Evolutionary conservation across 2,329 filamentous ascomycete species (phyloP).

Genomic region (Coniella lustricola): DNA sequence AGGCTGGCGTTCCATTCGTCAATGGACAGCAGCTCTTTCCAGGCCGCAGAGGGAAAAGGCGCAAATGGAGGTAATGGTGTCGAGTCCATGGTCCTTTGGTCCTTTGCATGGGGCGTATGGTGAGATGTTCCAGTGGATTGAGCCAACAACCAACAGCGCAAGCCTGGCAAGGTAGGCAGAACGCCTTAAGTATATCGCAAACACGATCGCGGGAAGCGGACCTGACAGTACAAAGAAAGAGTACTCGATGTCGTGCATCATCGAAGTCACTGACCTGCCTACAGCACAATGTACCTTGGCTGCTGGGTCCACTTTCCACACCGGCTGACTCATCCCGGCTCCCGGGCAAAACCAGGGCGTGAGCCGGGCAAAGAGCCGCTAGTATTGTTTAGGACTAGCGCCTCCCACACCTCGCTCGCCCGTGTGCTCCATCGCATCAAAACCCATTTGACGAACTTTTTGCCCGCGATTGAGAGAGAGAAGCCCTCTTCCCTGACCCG

Average conservation of each 20-base stretch:
- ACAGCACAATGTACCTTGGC: no score
- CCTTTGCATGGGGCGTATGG: no score
- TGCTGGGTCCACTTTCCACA: neutral
- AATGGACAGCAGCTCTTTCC: slow-evolving; percentile 58
- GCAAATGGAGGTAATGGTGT: slow-evolving; percentile 62
- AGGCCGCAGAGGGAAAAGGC: slow-evolving; percentile 63
- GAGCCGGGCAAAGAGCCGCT: neutral
- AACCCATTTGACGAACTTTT: slow-evolving; percentile 4
- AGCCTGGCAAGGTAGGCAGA: no score
- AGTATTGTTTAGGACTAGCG: neutral
- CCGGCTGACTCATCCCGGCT: slow-evolving; percentile 16
- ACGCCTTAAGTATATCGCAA: no score
- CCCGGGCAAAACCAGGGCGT: neutral
- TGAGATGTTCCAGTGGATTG: no score
- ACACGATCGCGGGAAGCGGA: neutral
- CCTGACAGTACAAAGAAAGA: neutral
- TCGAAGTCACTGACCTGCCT: neutral
- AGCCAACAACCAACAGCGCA: no score
- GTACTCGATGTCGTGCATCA: neutral
- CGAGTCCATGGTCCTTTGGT: slow-evolving; percentile 26
- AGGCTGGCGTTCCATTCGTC: slow-evolving; percentile 73
- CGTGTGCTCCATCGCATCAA: neutral
- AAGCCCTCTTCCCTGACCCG: neutral
- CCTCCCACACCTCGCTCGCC: slow-evolving; percentile 3
- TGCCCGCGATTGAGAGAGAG: neutral